Percentiles rank a stretch among this genome's conserved stretches.
Evolutionary conservation across 1,284 basidiomycete genomes (phyloP).

Genomic region (Tetrapyrgos nigripes): DNA sequence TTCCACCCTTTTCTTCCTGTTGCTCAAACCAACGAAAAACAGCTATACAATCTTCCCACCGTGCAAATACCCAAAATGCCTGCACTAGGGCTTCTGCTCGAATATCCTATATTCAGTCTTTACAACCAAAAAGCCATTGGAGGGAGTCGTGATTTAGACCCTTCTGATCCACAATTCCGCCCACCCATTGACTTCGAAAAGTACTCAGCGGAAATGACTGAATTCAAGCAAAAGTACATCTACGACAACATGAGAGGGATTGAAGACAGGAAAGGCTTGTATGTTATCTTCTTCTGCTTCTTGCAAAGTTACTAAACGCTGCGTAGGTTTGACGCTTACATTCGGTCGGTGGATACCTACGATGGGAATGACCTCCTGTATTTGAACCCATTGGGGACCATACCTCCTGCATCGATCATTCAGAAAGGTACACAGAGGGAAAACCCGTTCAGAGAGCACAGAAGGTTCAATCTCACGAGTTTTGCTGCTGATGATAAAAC

Average conservation of each 20-base stretch:
- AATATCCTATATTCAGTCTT: conserved; percentile 87
- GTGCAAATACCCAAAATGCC: conserved; percentile 97
- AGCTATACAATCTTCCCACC: conserved; percentile 77
- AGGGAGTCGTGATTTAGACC: conserved; percentile 63
- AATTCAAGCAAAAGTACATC: conserved; percentile 86
- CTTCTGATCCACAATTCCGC: conserved; percentile 62
- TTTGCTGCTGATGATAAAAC: conserved; percentile 47
- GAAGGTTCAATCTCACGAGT: conserved; percentile 67
- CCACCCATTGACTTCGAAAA: conserved; percentile 75
- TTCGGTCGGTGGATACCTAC: conserved; percentile 72
- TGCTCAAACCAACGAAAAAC: conserved; percentile 3
- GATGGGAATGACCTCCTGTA: conserved; percentile 73
- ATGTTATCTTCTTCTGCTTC: conserved; percentile 39
- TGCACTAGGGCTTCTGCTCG: conserved; percentile 92
- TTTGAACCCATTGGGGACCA: conserved; percentile 72
- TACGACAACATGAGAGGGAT: conserved; percentile 85
- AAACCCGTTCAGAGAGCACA: conserved; percentile 71
- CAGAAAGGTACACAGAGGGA: conserved; percentile 63
- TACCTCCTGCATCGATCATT: conserved; percentile 72
- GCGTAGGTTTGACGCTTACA: conserved; percentile 77
- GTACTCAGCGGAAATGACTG: conserved; percentile 69
- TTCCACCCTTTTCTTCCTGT: not conserved
- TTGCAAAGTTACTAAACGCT: conserved; percentile 8
- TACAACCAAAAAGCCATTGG: conserved; percentile 75
- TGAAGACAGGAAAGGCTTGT: conserved; percentile 85